These are phyloP conservation scores for Coniosporium uncinatum DNA, from an alignment of 2,329 filamentous ascomycete genomes.

Conservation along the genomic window DNA sequence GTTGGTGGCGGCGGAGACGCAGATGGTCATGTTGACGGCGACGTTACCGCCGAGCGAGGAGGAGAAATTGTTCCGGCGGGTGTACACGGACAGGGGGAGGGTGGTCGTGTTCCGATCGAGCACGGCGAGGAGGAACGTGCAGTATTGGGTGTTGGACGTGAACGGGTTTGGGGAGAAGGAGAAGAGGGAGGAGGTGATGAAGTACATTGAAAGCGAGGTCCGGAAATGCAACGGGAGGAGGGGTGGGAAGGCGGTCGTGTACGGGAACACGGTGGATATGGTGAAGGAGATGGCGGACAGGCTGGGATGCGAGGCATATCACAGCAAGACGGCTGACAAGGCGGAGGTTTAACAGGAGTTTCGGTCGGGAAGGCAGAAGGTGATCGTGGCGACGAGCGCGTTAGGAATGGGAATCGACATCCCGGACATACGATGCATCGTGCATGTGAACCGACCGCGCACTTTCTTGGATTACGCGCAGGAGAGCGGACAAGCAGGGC, in stretches of 20 bases:
- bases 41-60: conserved; percentile 13
- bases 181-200: background rate
- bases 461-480: background rate
- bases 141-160: conserved; percentile 1
- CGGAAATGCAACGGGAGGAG: background rate
- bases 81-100: conserved; percentile 8
- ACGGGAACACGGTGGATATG: conserved; percentile 3
- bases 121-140: conserved; percentile 4
- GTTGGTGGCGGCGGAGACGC: conserved; percentile 9
- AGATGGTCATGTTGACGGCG: conserved; percentile 16
- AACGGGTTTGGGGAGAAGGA: background rate
- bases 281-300: conserved; percentile 1
- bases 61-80: conserved; percentile 8
- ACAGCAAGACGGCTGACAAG: conserved; percentile 3
- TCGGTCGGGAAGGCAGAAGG: conserved; percentile 2
- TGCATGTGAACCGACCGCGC: background rate
- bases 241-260: background rate
- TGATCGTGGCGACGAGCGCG: conserved; percentile 9
- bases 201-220: conserved; percentile 1
- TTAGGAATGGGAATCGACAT: conserved; percentile 10
- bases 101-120: conserved; percentile 6
- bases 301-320: too few species aligned
- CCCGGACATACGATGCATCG: conserved; percentile 4
- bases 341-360: conserved; percentile 1
- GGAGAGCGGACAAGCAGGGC: background rate